Conservation (phyloP, 495 filamentous ascomycete genomes). For the Neurospora terricola region DNA sequence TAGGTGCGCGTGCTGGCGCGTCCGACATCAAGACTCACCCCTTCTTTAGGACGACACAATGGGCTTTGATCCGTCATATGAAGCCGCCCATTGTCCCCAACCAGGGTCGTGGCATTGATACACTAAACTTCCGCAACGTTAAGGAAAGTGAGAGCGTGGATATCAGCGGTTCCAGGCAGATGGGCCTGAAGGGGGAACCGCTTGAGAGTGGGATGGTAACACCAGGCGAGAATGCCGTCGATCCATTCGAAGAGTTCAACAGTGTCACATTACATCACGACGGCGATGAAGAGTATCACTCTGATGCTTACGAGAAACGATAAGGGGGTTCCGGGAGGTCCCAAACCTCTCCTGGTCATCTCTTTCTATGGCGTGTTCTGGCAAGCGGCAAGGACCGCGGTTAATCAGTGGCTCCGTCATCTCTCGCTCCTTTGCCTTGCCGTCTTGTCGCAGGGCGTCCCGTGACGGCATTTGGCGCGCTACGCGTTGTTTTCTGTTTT, state of each 20-base stretch:
- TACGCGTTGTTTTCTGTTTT: neutral
- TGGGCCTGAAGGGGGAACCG: conserved; percentile 61
- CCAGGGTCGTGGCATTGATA: conserved; percentile 85
- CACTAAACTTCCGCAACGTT: conserved; percentile 92
- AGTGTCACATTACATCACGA: conserved; percentile 97
- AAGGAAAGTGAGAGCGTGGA: conserved; percentile 96
- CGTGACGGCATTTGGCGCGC: neutral
- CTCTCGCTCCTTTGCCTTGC: neutral
- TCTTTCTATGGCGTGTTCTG: neutral
- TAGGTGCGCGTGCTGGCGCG: conserved; percentile 89
- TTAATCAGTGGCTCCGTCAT: neutral
- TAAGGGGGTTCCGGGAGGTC: conserved; percentile 3
- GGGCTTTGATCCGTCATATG: conserved; percentile 94
- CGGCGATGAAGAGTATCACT: conserved; percentile 53
- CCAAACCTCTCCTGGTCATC: neutral
- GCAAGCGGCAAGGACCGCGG: neutral
- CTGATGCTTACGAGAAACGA: neutral
- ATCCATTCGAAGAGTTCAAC: conserved; percentile 98
- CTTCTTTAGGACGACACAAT: conserved; percentile 92
- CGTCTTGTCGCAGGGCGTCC: neutral
- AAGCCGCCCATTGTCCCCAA: conserved; percentile 97
- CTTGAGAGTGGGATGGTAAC: conserved; percentile 78
- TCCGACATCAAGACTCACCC: conserved; percentile 95
- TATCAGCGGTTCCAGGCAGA: conserved; percentile 55
- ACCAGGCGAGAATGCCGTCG: conserved; percentile 65